Conservation (phyloP, 495 filamentous ascomycete genomes). For the Daldinia concentrica region DNA sequence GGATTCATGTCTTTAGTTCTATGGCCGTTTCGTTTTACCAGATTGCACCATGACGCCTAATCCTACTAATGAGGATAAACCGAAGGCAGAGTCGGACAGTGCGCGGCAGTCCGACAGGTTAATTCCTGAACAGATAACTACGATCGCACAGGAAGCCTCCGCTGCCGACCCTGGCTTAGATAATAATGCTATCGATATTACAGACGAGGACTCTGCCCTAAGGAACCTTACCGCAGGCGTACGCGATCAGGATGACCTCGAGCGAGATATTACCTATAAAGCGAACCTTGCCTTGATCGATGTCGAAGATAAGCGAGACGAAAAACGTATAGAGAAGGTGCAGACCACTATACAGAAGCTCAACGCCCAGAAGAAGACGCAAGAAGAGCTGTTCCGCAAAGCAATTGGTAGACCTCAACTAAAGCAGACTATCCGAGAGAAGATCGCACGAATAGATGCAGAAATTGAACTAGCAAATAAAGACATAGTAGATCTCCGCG, state of each 20-base stretch:
- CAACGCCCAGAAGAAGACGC: constrained; percentile 52
- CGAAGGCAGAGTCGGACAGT: neutral
- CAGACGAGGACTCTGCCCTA: constrained; percentile 69
- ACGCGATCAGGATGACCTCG: constrained; percentile 84
- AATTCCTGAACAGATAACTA: constrained; percentile 14
- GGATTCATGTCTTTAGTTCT: neutral
- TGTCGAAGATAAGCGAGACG: constrained; percentile 86
- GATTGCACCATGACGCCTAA: constrained; percentile 10
- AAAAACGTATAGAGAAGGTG: constrained; percentile 84
- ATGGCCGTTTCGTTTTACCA: neutral
- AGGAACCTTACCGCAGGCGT: constrained; percentile 75
- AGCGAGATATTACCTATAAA: constrained; percentile 75
- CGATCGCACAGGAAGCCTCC: constrained; percentile 6
- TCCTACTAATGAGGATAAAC: constrained; percentile 20
- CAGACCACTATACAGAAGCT: constrained; percentile 65
- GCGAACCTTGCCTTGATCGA: constrained; percentile 81
- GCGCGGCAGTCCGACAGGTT: neutral
- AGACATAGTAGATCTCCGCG: constrained; percentile 79
- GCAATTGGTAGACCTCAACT: constrained; percentile 50
- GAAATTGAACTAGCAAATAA: constrained; percentile 67
- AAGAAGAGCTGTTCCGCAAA: constrained; percentile 55
- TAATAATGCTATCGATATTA: neutral
- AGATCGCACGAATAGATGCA: constrained; percentile 69
- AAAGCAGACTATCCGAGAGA: constrained; percentile 63
- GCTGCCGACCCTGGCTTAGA: neutral